Evolutionary conservation across 2,329 filamentous ascomycete species (phyloP), one percentile per base, ranked within the genome.

Genomic region (Phialophora macrospora): DNA sequence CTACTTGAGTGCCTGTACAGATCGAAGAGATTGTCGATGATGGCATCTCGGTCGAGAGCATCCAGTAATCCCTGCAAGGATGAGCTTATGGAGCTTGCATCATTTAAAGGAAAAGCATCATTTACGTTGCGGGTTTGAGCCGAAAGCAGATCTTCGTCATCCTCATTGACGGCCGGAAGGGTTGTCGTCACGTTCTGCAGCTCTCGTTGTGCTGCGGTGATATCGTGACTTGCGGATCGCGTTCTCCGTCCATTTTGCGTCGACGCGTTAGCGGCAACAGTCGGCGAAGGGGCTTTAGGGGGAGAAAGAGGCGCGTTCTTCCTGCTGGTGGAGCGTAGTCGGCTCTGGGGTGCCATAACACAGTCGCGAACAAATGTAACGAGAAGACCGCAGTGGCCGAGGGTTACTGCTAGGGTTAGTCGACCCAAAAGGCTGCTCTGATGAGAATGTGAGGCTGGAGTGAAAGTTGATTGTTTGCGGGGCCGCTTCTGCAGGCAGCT

Each of bases 271-370:
- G 48, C 34, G 22, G 55, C 58, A 26, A 63, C 38, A 3, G 59
- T 22, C 3, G 41, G 26, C 24, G 60, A 52, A 6, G 49, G 4
- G 30, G 51, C 24, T 46, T 62, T 67, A 11, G 62, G 55, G 12
- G 68, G 68, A 7, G 70, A 70, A 24, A 66, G 55, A 49, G 70
- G 68, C 24, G 64, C 48, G 49, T 48, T 57, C 34, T 55, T 64
- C 38, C 66, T 62, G 65, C 63, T 69, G 24, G 57, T 60, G 7
- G 69, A 70, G 17, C 65, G 63, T 55, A 55, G 56, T 1, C 55
- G 60, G 17, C 63, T 49, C 17, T 60, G 57, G 5, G 65, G 54
- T 32, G 68, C 41, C 68, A 70, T 70, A 14, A 34, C 51, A 58
- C 44, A n/a, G 26, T 32, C 17, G 49, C 22, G 44, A 41, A 17